Percentiles rank a stretch among this genome's conserved stretches.
phyloP scores from a whole-genome alignment of 129 eudicot species.

The Logfia minima region DNA sequence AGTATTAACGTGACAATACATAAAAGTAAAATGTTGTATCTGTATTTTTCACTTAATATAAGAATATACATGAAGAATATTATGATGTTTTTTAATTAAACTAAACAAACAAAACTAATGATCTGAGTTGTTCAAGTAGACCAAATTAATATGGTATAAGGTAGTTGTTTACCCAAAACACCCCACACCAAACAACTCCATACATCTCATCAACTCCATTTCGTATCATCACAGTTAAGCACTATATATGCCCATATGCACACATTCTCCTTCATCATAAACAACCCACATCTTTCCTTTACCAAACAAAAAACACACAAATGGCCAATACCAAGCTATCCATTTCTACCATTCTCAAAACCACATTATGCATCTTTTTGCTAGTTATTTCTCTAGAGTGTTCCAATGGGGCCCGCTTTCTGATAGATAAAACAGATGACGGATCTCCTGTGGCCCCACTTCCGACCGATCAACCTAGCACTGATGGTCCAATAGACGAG shows the following conservation, averaged over 20 bases:
- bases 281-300: slow-evolving; percentile 25
- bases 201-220: slow-evolving; percentile 32
- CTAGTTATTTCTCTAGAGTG: slow-evolving; percentile 48
- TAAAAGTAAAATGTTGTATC: neutral
- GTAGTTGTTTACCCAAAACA: slow-evolving; percentile 43
- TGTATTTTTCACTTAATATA: neutral
- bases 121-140: slow-evolving; percentile 25
- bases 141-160: slow-evolving; percentile 25
- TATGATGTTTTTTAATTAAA: neutral
- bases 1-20: too few species aligned
- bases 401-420: slow-evolving; percentile 58
- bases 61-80: neutral
- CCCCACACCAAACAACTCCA: slow-evolving; percentile 36
- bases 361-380: slow-evolving; percentile 56
- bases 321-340: slow-evolving; percentile 33
- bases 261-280: slow-evolving; percentile 19
- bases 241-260: slow-evolving; percentile 20
- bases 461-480: slow-evolving; percentile 26
- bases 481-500: slow-evolving; percentile 25
- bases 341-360: slow-evolving; percentile 37
- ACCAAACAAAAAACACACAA: neutral
- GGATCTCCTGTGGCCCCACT: slow-evolving; percentile 29
- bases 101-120: neutral
- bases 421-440: slow-evolving; percentile 37
- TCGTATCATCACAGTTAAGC: slow-evolving; percentile 9